Percentiles rank a stretch among this genome's conserved stretches.
Evolutionary conservation across 805 yeast genomes (phyloP).

Genomic region (Alloascoidea hylecoeti): DNA sequence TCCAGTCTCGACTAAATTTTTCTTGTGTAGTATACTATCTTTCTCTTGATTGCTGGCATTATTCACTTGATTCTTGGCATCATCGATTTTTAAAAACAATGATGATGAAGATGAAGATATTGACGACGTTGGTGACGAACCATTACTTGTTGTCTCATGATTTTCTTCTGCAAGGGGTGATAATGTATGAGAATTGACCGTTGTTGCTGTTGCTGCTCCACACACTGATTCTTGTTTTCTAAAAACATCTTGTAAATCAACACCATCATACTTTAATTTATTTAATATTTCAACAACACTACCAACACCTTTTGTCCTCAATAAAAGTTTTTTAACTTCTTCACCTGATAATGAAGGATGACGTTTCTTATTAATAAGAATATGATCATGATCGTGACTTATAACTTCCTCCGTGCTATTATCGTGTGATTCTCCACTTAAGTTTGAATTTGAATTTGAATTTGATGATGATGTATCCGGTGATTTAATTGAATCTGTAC

Average conservation of each 20-base stretch:
- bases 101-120: slow-evolving; percentile 2
- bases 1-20: too few relatives aligned
- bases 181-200: too few relatives aligned
- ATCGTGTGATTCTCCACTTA: too few relatives aligned
- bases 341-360: neutral
- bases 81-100: neutral
- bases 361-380: neutral
- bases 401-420: neutral
- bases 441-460: too few relatives aligned
- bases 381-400: neutral
- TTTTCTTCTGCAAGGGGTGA: too few relatives aligned
- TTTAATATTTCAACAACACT: neutral
- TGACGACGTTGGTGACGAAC: slow-evolving; percentile 2
- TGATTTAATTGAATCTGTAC: too few relatives aligned
- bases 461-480: too few relatives aligned
- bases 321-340: neutral
- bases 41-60: too few relatives aligned
- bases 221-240: neutral
- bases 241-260: neutral
- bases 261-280: neutral
- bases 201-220: neutral
- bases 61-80: too few relatives aligned
- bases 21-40: too few relatives aligned
- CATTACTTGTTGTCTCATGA: too few relatives aligned
- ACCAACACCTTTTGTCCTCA: neutral